Base-by-base conservation (phyloP, 106 monocot genomes). In the Dioscorea alata region DNA sequence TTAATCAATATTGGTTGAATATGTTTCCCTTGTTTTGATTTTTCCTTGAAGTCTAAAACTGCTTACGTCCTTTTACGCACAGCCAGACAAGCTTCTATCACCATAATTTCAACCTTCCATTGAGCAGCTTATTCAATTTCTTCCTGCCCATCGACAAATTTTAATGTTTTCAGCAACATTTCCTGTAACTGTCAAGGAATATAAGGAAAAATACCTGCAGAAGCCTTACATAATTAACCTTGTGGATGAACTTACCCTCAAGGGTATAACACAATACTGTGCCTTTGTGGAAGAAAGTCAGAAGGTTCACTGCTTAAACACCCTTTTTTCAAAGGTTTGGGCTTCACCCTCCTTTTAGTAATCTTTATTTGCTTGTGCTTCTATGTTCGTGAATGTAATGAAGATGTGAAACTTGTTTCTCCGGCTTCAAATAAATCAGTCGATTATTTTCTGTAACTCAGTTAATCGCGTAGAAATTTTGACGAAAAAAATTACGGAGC, bases 361-460 rank as follows among this genome's bases (percentile, higher is more conserved):
- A n/a, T 19, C 5, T 8, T 22, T 25, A 0, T 70, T 23, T 21
- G 0, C 14, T n/a, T 9, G 23, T 16, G 42, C 5, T 32, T 58
- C 31, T 13, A 57, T 24, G 33, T 13, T 17, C 15, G 15, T 66
- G 33, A 60, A 49, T 60, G 19, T 60, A 51, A 64, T 65, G 64
- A 68, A 57, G 21, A 34, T 14, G 42, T 53, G 13, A 1, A 23
- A 4, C 31, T 57, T 86, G 17, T 75, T 15, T 21, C 25, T 33
- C 32, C 75, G 84, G 81, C 81, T 88, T 69, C 84, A 86, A 88
- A 93, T 93, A 65, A 93, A 93, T 59, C 93, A 93, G 50, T 94
- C 94, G 49, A 94, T 94, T 74, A 90, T 94, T 79, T 94, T 90
- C 68, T 94, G 94, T 68, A 94, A 94, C 71, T 94, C 94, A 23